A percentile compares a stretch with the other conserved stretches of the same genome.
Conservation (phyloP, 768 basidiomycete species). For the Phanerochaete carnosa region DNA sequence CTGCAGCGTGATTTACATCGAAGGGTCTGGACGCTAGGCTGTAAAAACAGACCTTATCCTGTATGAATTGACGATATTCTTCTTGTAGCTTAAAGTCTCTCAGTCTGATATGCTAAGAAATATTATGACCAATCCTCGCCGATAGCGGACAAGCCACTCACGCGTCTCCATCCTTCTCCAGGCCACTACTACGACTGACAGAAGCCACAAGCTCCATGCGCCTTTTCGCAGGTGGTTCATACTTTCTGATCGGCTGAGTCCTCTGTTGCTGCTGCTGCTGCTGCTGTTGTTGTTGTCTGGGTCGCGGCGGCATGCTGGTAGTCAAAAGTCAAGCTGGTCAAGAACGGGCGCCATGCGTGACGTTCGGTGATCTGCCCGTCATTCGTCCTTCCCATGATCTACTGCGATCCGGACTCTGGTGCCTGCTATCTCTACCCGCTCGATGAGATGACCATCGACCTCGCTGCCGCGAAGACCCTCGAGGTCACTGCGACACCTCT, state of each 20-base stretch:
- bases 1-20: conserved; percentile 26
- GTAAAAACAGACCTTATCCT: conserved; percentile 53
- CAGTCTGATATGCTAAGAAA: conserved; percentile 44
- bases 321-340: neutral
- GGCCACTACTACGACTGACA: conserved; percentile 72
- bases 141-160: conserved; percentile 34
- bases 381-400: conserved; percentile 5
- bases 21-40: neutral
- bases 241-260: conserved; percentile 12
- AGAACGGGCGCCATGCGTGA: neutral
- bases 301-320: conserved; percentile 1
- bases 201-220: conserved; percentile 68
- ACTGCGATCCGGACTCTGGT: conserved; percentile 14
- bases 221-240: conserved; percentile 20
- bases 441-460: conserved; percentile 16
- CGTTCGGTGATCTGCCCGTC: neutral
- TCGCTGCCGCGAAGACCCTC: neutral
- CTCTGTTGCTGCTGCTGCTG: neutral
- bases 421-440: conserved; percentile 7
- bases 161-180: conserved; percentile 74
- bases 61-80: conserved; percentile 63
- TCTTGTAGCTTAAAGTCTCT: conserved; percentile 59
- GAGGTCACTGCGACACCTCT: neutral
- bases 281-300: no score
- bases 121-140: conserved; percentile 25